phyloP scores from a whole-genome alignment of 305 asterid genomes.

The Ajuga reptans region DNA sequence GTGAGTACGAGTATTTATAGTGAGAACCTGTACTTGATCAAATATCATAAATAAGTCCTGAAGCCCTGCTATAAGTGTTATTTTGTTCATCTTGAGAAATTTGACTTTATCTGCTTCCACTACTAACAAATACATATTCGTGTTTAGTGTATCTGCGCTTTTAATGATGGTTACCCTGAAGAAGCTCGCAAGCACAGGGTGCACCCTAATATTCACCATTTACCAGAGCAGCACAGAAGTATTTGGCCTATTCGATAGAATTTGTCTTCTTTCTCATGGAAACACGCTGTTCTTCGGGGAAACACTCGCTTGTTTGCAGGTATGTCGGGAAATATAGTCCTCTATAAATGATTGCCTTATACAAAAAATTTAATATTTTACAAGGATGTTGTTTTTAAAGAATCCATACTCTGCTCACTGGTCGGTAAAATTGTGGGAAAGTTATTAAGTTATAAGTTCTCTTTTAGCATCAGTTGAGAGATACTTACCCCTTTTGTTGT shows the following conservation, averaged over 20 bases:
- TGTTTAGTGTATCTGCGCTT: slow-evolving; percentile 83
- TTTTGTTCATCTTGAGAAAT: background rate
- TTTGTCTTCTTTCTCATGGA: slow-evolving; percentile 95
- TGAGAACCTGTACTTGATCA: background rate
- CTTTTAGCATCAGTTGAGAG: background rate
- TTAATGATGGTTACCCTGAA: slow-evolving; percentile 96
- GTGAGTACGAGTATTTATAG: background rate
- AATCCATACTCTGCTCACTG: background rate
- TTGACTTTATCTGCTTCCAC: background rate
- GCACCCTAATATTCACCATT: slow-evolving; percentile 90
- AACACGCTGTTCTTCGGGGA: slow-evolving; percentile 97
- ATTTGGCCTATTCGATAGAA: slow-evolving; percentile 93
- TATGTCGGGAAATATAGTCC: slow-evolving; percentile 22
- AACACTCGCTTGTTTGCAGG: slow-evolving; percentile 99
- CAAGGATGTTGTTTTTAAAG: background rate
- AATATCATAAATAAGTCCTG: background rate
- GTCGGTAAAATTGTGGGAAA: slow-evolving; percentile 3
- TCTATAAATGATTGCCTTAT: background rate
- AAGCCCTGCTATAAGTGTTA: background rate
- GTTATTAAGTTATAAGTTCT: background rate
- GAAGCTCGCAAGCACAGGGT: slow-evolving; percentile 96
- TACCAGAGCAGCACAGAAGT: slow-evolving; percentile 99
- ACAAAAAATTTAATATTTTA: background rate
- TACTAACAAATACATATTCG: slow-evolving; percentile 10
- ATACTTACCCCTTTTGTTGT: background rate